Evolutionary conservation across 192 early-diverging fungal species (phyloP), one percentile per base, ranked within the genome.

Genomic region (Podila horticola): DNA sequence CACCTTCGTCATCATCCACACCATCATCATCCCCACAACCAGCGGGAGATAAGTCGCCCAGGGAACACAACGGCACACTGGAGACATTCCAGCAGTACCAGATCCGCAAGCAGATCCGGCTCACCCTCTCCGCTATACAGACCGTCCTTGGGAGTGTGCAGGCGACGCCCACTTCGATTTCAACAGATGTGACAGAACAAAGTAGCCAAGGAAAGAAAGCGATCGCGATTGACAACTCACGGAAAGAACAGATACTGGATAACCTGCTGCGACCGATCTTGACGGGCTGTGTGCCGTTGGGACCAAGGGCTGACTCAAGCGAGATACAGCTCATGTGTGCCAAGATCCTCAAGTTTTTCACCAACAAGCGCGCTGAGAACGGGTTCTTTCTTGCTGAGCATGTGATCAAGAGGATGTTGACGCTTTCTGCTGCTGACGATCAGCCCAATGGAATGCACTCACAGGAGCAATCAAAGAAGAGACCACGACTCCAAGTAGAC

Each of bases 261-360:
- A 34, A 22, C 8, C 58, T 79, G 6, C 26, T 79, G n/a, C 34
- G 28, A 12, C 65, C 75, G 12, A 57, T 79, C 52, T 31, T 79
- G 36, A 68, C 72, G 19, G 66, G 75, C 10, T 48, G 49, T 8
- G 45, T n/a, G n/a, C 75, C 75, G 3, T 41, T 79, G 2, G 59
- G 70, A 12, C 70, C 66, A 4, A 19, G 50, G 31, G 45, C 57
- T 28, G 70, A 79, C n/a, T 66, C 70, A 8, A 51, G 58, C 2
- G 75, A 79, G 28, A 48, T 79, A 15, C 75, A 79, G 55, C 50
- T 67, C 19, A 51, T 79, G 29, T 72, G 70, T 11, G 75, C 75
- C n/a, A 79, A 79, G 61, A 72, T 79, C 49, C 26, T 79, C 5
- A 63, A 48, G n/a, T 72, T 59, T 29, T 79, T 69, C 11, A 28